Evolutionary conservation across 257 asterid genomes (phyloP).

Genomic region (Fraxinus excelsior): DNA sequence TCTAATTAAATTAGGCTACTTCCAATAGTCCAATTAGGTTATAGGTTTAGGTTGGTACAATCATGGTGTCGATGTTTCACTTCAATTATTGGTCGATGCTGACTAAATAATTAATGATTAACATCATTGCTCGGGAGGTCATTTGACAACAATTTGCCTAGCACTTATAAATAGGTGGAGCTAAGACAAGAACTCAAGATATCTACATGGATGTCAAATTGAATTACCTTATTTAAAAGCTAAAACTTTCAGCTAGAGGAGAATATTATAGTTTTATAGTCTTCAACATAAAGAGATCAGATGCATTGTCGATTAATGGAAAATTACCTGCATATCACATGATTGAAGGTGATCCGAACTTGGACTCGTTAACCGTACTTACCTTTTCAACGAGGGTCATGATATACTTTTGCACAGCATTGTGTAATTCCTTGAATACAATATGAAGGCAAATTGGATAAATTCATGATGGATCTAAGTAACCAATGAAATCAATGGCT

Average conservation of each 20-base stretch:
- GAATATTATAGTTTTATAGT: too few relatives aligned
- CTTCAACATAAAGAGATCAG: slow-evolving; percentile 9
- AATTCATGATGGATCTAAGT: background rate
- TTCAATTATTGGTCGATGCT: too few relatives aligned
- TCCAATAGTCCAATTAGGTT: too few relatives aligned
- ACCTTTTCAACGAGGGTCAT: slow-evolving; percentile 22
- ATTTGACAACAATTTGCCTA: too few relatives aligned
- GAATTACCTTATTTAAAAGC: background rate
- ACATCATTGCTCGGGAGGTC: too few relatives aligned
- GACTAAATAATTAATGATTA: too few relatives aligned
- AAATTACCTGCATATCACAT: slow-evolving; percentile 38
- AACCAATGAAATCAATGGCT: background rate
- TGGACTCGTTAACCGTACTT: slow-evolving; percentile 43
- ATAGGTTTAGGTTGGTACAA: too few relatives aligned
- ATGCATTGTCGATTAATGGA: slow-evolving; percentile 29
- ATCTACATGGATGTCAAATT: slow-evolving; percentile 17
- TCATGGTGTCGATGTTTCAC: too few relatives aligned
- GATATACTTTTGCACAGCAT: too few relatives aligned
- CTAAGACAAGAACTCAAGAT: slow-evolving; percentile 5
- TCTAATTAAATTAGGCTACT: too few relatives aligned
- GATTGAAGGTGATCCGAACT: slow-evolving; percentile 48
- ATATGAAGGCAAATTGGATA: background rate
- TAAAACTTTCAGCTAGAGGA: background rate
- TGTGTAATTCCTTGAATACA: background rate
- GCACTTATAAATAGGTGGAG: too few relatives aligned